Evolutionary conservation across 768 basidiomycete genomes (phyloP).

Genomic region (Floccularia luteovirens): DNA sequence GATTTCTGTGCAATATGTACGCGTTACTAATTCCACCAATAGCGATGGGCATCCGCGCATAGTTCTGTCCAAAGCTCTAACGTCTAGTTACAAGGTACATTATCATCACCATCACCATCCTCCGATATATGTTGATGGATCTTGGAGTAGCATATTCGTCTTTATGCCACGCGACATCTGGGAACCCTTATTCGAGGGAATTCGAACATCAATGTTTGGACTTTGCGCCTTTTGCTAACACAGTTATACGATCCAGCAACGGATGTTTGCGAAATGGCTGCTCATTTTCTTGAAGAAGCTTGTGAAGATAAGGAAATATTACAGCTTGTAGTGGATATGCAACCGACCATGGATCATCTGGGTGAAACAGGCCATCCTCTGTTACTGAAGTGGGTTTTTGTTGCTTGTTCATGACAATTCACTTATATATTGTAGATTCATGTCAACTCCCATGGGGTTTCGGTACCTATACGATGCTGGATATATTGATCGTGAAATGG

Average conservation of each 20-base stretch:
- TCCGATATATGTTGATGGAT: too few species aligned
- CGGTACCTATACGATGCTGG: constrained; percentile 85
- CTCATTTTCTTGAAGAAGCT: constrained; percentile 82
- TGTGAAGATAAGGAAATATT: constrained; percentile 81
- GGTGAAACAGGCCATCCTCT: constrained; percentile 89
- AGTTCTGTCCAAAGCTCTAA: constrained; percentile 88
- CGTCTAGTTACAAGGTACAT: constrained; percentile 81
- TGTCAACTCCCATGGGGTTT: constrained; percentile 92
- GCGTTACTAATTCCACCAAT: constrained; percentile 7
- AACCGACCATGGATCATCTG: constrained; percentile 91
- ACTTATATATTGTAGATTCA: constrained; percentile 51
- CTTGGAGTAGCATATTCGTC: constrained; percentile 73
- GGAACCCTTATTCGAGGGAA: constrained; percentile 70
- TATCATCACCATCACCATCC: too few species aligned
- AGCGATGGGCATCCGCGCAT: constrained; percentile 95
- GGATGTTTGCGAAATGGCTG: constrained; percentile 88
- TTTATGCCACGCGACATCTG: constrained; percentile 84
- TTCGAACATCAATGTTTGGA: constrained; percentile 73
- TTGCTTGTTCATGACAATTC: background rate
- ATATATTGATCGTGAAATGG: constrained; percentile 93
- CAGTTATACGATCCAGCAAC: constrained; percentile 91
- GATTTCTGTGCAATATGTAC: constrained; percentile 1
- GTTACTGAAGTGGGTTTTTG: constrained; percentile 63
- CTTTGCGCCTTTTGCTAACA: constrained; percentile 82
- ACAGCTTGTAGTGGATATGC: constrained; percentile 88